Evolutionary conservation across 2,329 filamentous ascomycete genomes (phyloP).

Genomic region (Didymellaceae sp.): DNA sequence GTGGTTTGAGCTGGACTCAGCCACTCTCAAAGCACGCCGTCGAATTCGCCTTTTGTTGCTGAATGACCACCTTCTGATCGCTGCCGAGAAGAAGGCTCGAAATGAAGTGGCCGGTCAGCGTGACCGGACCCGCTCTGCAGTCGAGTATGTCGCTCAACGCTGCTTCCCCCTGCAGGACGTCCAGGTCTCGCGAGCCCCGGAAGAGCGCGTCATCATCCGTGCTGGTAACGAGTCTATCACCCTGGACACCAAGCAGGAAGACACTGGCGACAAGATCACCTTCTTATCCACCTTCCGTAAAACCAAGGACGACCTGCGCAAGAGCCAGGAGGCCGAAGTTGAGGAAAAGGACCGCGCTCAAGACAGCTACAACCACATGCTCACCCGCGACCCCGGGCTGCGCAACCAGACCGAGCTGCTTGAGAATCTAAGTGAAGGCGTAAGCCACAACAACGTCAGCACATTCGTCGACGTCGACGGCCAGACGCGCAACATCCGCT

Average conservation of each 20-base stretch:
- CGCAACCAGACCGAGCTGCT: slow-evolving; percentile 81
- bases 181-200: slow-evolving; percentile 81
- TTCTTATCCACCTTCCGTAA: slow-evolving; percentile 91
- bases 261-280: slow-evolving; percentile 77
- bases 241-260: slow-evolving; percentile 85
- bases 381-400: slow-evolving; percentile 76
- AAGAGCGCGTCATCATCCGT: slow-evolving; percentile 77
- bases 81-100: slow-evolving; percentile 92
- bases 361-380: slow-evolving; percentile 86
- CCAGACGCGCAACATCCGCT: slow-evolving; percentile 93
- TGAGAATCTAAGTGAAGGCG: slow-evolving; percentile 70
- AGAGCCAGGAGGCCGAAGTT: slow-evolving; percentile 82
- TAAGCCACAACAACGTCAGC: slow-evolving; percentile 72
- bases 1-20: slow-evolving; percentile 97
- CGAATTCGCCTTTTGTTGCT: slow-evolving; percentile 91
- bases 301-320: slow-evolving; percentile 88
- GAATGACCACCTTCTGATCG: slow-evolving; percentile 92
- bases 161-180: slow-evolving; percentile 95
- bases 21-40: slow-evolving; percentile 91
- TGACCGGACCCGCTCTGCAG: slow-evolving; percentile 47
- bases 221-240: slow-evolving; percentile 92
- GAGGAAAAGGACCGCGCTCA: slow-evolving; percentile 84
- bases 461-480: slow-evolving; percentile 95
- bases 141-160: slow-evolving; percentile 86
- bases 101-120: slow-evolving; percentile 66